These are phyloP conservation scores for Ophiostoma triangulosporum DNA, from an alignment of 2,329 filamentous ascomycete species.

Conservation along the genomic window DNA sequence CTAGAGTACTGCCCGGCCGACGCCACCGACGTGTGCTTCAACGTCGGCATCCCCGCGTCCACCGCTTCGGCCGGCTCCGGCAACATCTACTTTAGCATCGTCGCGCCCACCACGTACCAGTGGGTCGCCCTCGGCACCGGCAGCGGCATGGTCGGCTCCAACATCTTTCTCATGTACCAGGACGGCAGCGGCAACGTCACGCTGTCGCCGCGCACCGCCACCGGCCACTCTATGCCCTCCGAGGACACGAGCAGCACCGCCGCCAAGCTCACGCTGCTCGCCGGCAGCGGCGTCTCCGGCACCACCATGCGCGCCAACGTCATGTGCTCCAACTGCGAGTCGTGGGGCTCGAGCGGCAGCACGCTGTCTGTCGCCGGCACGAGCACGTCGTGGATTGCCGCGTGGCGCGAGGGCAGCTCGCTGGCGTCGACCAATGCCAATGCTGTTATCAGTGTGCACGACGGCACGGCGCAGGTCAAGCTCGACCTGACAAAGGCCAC, in stretches of 20 bases:
- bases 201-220: constrained; percentile 40
- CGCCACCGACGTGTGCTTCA: constrained; percentile 35
- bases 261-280: constrained; percentile 37
- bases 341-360: constrained; percentile 28
- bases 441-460: constrained; percentile 32
- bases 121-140: constrained; percentile 50
- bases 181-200: constrained; percentile 47
- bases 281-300: constrained; percentile 41
- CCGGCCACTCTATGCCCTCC: constrained; percentile 33
- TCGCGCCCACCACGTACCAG: constrained; percentile 35
- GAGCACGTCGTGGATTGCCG: constrained; percentile 36
- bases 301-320: constrained; percentile 47
- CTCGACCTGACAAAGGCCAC: constrained; percentile 36
- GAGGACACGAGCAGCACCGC: constrained; percentile 26
- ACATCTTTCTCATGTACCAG: constrained; percentile 51
- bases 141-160: constrained; percentile 36
- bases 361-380: constrained; percentile 29
- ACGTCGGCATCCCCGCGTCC: constrained; percentile 38
- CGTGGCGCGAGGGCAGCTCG: constrained; percentile 35
- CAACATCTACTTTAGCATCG: constrained; percentile 48
- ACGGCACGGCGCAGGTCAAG: constrained; percentile 28
- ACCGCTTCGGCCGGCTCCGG: constrained; percentile 35
- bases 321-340: constrained; percentile 37
- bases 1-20: constrained; percentile 26
- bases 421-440: constrained; percentile 29